Evolutionary conservation across 306 rosid species (phyloP).

Genomic region (Sicyos edulis): DNA sequence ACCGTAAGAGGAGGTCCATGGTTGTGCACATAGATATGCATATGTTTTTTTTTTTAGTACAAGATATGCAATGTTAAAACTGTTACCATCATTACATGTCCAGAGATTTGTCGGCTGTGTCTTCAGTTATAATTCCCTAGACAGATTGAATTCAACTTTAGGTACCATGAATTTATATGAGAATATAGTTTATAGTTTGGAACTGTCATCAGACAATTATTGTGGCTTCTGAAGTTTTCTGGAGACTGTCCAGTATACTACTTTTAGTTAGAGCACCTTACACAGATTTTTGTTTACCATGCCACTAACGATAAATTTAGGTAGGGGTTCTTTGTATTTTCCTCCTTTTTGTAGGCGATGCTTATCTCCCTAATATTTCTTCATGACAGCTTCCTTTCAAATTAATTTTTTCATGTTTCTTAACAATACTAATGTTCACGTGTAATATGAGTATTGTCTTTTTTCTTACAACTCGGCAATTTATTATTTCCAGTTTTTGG

Average conservation of each 20-base stretch:
- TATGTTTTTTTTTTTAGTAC: no score
- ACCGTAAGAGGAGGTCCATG: not conserved
- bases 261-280: not conserved
- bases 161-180: not conserved
- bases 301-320: not conserved
- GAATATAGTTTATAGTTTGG: slow-evolving; percentile 4
- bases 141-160: not conserved
- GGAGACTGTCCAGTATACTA: not conserved
- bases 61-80: not conserved
- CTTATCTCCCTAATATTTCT: not conserved
- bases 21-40: not conserved
- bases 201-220: not conserved
- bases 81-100: not conserved
- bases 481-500: slow-evolving; percentile 67
- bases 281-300: not conserved
- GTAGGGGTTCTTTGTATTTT: not conserved
- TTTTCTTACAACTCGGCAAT: slow-evolving; percentile 20
- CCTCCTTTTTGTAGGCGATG: not conserved
- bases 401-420: not conserved
- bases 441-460: slow-evolving; percentile 1
- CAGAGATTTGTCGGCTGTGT: not conserved
- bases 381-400: not conserved
- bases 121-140: not conserved
- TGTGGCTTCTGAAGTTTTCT: slow-evolving; percentile 1
- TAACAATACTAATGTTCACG: not conserved